Conservation (phyloP, 306 rosid genomes). For the Cicer chorassanicum region DNA sequence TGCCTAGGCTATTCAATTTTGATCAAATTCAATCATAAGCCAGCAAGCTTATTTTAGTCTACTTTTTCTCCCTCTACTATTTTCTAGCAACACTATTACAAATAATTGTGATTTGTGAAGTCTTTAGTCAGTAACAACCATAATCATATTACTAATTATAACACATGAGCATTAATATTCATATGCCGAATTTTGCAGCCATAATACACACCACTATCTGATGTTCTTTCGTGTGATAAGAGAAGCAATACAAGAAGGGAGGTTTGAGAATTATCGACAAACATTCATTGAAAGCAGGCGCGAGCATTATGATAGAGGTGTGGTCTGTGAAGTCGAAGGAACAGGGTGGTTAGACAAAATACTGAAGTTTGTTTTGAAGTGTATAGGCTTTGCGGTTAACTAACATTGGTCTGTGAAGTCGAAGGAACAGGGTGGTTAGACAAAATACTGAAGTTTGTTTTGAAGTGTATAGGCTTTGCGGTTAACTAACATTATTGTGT, state of each 20-base stretch:
- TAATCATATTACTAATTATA: background rate
- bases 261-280: conserved; percentile 67
- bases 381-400: background rate
- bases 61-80: background rate
- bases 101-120: conserved; percentile 8
- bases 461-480: too few species aligned
- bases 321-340: too few species aligned
- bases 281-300: conserved; percentile 64
- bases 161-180: conserved; percentile 12
- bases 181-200: conserved; percentile 65
- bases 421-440: background rate
- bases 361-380: too few species aligned
- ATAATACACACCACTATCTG: conserved; percentile 87
- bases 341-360: background rate
- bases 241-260: conserved; percentile 75
- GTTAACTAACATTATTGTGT: background rate
- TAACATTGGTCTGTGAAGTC: too few species aligned
- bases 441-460: background rate
- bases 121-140: background rate
- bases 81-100: background rate
- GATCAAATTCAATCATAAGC: background rate
- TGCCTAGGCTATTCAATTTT: background rate
- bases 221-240: conserved; percentile 73
- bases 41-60: background rate
- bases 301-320: conserved; percentile 40